These are phyloP conservation scores for Leptographium wingfieldii DNA, from an alignment of 2,329 filamentous ascomycete species.

Conservation along the genomic window DNA sequence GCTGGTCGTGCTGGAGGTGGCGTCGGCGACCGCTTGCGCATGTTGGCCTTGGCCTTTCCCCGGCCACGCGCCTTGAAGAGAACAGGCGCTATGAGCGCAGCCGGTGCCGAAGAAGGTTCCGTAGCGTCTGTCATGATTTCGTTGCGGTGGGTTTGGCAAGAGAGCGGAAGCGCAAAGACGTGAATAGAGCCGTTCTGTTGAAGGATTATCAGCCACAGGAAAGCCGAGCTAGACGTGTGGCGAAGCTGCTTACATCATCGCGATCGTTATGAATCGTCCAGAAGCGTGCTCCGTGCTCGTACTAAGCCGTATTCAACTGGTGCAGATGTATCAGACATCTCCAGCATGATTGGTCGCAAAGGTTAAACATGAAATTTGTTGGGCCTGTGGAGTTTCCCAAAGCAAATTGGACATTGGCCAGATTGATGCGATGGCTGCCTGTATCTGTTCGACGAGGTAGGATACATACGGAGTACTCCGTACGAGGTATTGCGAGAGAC, in stretches of 20 bases:
- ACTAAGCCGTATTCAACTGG: neutral
- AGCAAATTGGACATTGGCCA: neutral
- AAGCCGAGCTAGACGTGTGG: neutral
- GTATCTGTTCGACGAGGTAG: too few species aligned
- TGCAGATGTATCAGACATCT: neutral
- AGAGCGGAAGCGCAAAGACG: neutral
- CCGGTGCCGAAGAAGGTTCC: constrained; percentile 23
- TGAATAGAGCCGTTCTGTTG: neutral
- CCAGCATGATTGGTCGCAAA: neutral
- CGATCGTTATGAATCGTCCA: too few species aligned
- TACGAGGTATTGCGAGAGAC: neutral
- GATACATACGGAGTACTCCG: too few species aligned
- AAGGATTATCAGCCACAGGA: neutral
- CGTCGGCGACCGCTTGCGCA: constrained; percentile 70
- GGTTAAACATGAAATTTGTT: neutral
- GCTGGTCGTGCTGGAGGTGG: constrained; percentile 50
- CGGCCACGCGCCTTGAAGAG: constrained; percentile 73
- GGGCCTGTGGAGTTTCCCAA: neutral
- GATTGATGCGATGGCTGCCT: neutral
- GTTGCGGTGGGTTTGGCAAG: neutral
- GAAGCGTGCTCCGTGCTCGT: neutral
- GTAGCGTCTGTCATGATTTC: neutral
- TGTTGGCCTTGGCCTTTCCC: constrained; percentile 60
- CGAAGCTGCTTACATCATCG: neutral
- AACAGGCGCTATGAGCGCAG: constrained; percentile 21